Evolutionary conservation across 768 basidiomycete genomes (phyloP).

Genomic region (Phaffia tasmanica): DNA sequence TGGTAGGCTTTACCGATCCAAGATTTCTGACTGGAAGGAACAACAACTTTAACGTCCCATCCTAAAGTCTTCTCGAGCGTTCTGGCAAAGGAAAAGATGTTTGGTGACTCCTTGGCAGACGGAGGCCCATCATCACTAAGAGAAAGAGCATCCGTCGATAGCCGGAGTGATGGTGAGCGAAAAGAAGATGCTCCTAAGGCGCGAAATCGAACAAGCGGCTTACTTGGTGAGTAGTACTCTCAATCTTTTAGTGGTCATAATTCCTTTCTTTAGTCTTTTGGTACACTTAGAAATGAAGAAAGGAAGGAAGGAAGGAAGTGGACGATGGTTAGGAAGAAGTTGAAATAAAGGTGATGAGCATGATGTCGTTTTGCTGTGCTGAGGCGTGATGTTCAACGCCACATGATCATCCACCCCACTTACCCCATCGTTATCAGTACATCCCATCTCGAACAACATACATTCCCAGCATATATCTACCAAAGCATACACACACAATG

Average conservation of each 20-base stretch:
- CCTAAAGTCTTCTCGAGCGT: constrained; percentile 33
- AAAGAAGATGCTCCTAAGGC: neutral
- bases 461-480: no score
- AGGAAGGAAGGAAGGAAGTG: no score
- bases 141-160: neutral
- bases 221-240: constrained; percentile 23
- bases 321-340: no score
- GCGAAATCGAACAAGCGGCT: neutral
- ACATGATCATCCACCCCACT: no score
- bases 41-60: constrained; percentile 40
- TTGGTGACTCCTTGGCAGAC: constrained; percentile 35
- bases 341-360: no score
- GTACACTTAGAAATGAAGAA: no score
- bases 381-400: no score
- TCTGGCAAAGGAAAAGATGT: constrained; percentile 39
- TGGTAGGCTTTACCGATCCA: constrained; percentile 32
- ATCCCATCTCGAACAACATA: no score
- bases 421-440: no score
- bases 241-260: neutral
- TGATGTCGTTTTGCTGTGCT: no score
- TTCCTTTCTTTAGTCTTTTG: neutral
- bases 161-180: neutral
- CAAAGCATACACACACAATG: no score
- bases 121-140: constrained; percentile 40
- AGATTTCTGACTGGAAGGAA: constrained; percentile 38